phyloP scores from a whole-genome alignment of 2,329 filamentous ascomycete genomes.

The Berkeleyomyces rouxiae region DNA sequence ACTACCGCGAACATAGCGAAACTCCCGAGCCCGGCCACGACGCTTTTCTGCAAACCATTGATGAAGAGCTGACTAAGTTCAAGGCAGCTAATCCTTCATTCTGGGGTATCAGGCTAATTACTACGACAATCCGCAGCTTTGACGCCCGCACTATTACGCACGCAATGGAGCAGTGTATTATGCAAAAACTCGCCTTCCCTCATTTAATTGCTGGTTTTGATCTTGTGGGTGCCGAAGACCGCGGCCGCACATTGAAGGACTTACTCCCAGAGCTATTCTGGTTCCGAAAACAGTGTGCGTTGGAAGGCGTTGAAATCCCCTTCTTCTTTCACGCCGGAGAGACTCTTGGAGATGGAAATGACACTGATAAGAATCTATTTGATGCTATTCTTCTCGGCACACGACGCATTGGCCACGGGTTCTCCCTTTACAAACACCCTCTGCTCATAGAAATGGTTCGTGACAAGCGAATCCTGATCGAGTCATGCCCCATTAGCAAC shows the following conservation, averaged over 20 bases:
- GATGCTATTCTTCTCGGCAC: constrained; percentile 79
- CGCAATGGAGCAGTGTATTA: constrained; percentile 76
- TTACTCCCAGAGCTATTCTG: constrained; percentile 76
- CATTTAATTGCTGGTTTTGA: constrained; percentile 76
- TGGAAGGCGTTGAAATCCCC: constrained; percentile 65
- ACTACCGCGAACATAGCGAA: constrained; percentile 47
- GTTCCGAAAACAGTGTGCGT: constrained; percentile 73
- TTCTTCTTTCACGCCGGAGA: constrained; percentile 96
- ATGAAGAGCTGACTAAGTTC: constrained; percentile 65
- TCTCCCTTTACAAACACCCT: constrained; percentile 81
- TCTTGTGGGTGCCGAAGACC: constrained; percentile 74
- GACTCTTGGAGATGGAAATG: constrained; percentile 57
- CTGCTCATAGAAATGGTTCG: constrained; percentile 77
- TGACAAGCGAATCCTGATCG: constrained; percentile 72
- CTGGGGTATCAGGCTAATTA: constrained; percentile 74
- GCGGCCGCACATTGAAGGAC: constrained; percentile 57
- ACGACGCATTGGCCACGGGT: constrained; percentile 76
- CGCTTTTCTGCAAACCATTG: constrained; percentile 54
- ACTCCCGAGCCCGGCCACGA: constrained; percentile 49
- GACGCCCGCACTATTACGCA: constrained; percentile 51
- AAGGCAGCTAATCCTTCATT: constrained; percentile 53
- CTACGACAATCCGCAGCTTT: constrained; percentile 55
- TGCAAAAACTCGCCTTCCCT: constrained; percentile 62
- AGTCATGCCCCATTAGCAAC: constrained; percentile 83
- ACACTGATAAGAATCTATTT: constrained; percentile 67